Conservation (phyloP, 768 basidiomycete genomes). For the Harrya chromipes region DNA sequence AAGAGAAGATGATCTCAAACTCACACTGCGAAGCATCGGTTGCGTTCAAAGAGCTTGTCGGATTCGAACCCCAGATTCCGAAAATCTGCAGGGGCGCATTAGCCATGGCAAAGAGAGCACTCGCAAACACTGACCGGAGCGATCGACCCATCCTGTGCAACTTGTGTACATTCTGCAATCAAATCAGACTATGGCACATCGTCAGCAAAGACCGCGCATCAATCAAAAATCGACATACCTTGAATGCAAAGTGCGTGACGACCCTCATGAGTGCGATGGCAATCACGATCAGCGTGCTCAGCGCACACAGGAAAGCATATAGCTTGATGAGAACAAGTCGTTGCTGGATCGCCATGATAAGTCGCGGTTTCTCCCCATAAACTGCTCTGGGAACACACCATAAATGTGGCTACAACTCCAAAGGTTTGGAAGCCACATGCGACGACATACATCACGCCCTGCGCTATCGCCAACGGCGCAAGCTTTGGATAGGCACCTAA, state of each 20-base stretch:
- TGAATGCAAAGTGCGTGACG: slow-evolving; percentile 64
- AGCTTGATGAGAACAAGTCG: slow-evolving; percentile 48
- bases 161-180: slow-evolving; percentile 49
- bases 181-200: slow-evolving; percentile 45
- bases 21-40: slow-evolving; percentile 48
- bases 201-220: slow-evolving; percentile 1
- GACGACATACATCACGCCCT: slow-evolving; percentile 56
- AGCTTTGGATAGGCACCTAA: slow-evolving; percentile 45
- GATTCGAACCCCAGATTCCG: slow-evolving; percentile 53
- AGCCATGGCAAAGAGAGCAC: not conserved
- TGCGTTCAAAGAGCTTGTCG: slow-evolving; percentile 27
- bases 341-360: slow-evolving; percentile 41
- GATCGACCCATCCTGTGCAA: slow-evolving; percentile 35
- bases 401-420: slow-evolving; percentile 48
- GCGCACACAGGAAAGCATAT: slow-evolving; percentile 51
- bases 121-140: slow-evolving; percentile 29
- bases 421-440: slow-evolving; percentile 51
- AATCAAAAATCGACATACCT: slow-evolving; percentile 39
- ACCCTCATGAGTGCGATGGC: slow-evolving; percentile 53
- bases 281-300: slow-evolving; percentile 47
- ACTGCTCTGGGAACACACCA: slow-evolving; percentile 38
- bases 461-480: slow-evolving; percentile 51
- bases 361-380: not conserved
- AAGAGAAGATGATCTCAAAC: slow-evolving; percentile 14
- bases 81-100: slow-evolving; percentile 34